Evolutionary conservation across 345 rosid species (phyloP).

Genomic region (Eucalyptus brandiana): DNA sequence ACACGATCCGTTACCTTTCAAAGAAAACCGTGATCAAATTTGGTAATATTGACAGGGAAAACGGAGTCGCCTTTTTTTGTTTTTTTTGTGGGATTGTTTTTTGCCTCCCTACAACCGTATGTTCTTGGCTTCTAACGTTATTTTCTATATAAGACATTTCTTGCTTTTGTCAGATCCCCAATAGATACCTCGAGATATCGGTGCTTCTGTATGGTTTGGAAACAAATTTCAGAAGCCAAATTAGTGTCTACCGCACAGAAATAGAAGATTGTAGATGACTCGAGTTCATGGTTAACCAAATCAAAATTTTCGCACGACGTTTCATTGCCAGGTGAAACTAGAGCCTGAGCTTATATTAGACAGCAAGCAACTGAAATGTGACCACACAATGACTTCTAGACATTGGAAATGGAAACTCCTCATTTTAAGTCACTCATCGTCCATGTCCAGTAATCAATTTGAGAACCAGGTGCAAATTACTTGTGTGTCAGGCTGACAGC

Average conservation of each 20-base stretch:
- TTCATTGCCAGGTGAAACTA: not conserved
- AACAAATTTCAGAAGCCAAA: not conserved
- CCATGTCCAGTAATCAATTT: not conserved
- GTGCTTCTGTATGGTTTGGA: not conserved
- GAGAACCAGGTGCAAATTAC: not conserved
- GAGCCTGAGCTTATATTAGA: not conserved
- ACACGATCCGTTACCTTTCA: not conserved
- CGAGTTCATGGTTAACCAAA: not conserved
- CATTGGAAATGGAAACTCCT: not conserved
- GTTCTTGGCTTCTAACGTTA: not conserved
- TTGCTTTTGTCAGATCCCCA: not conserved
- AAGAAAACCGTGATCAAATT: not conserved
- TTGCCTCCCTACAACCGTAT: not conserved
- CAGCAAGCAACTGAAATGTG: not conserved
- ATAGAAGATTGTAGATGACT: not conserved
- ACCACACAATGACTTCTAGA: not conserved
- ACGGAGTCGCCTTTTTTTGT: not conserved
- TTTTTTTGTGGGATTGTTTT: not conserved
- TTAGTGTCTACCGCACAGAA: not conserved
- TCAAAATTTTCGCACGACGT: not conserved
- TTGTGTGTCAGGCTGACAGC: not conserved
- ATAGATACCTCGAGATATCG: not conserved
- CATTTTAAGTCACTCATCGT: not conserved
- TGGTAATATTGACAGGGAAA: not conserved
- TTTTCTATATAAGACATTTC: not conserved